A percentile compares a stretch with the other conserved stretches of the same genome.
These are phyloP conservation scores for Trichoderma breve DNA, from an alignment of 2,329 filamentous ascomycete species.

Conservation along the genomic window DNA sequence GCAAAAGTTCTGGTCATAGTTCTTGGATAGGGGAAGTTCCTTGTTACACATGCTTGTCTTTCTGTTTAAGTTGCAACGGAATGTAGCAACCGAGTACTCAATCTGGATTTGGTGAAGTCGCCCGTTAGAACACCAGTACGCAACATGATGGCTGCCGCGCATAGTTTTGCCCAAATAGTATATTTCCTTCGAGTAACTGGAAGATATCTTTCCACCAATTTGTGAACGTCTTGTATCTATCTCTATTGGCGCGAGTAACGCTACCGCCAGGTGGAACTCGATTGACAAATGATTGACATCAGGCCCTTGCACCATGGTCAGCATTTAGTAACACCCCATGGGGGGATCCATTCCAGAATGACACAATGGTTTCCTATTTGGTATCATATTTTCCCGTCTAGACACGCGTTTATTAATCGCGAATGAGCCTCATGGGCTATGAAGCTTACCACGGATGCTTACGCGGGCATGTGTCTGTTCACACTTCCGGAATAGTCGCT, in stretches of 20 bases:
- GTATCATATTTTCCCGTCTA: background rate
- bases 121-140: background rate
- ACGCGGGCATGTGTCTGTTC: background rate
- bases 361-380: background rate
- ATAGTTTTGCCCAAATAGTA: background rate
- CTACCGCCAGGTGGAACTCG: background rate
- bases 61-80: background rate
- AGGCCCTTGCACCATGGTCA: background rate
- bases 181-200: background rate
- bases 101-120: background rate
- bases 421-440: background rate
- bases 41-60: background rate
- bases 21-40: background rate
- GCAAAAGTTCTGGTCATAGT: background rate
- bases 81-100: background rate
- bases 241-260: background rate
- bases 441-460: background rate
- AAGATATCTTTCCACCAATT: background rate
- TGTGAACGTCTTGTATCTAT: background rate
- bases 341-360: background rate
- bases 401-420: background rate
- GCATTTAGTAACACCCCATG: background rate
- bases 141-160: background rate
- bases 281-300: background rate
- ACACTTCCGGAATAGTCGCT: background rate